Evolutionary conservation across 257 asterid genomes (phyloP), one percentile per base, ranked within the genome.

Genomic region (Solanum habrochaites): DNA sequence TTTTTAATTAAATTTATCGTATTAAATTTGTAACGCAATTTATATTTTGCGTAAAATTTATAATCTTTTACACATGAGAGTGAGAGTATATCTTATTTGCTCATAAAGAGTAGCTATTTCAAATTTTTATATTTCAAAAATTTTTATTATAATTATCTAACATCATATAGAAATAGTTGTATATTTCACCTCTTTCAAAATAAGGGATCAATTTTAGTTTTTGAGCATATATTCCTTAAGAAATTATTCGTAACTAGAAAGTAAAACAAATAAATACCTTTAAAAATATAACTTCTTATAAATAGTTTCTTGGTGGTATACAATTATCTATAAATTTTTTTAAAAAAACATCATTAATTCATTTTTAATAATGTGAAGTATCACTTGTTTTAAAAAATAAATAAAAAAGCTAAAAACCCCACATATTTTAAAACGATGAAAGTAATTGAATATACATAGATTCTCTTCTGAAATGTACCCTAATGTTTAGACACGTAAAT

Each of bases 401-500:
- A 5, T 47, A 14, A 49, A 23, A 23, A 62, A 13, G 14, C 29
- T n/a, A 5, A 62, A n/a, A n/a, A 11, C 0, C 3, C 14, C 2
- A n/a, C 13, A 10, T 62, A 64, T n/a, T 64, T 62, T n/a, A 2
- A 64, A 64, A 64, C 29, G 32, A 25, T 64, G 71, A n/a, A 11
- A 64, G 16, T 64, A 58, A 21, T 58, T 21, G 67, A 58, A n/a
- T 56, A 56, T 56, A 25, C 27, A 27, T 15, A 80, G 69, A 80
- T 49, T 47, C 67, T 29, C 13, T 29, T 80, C 29, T 47, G 67
- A 80, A 80, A 80, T 80, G 37, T 80, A 45, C 27, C 56, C 82
- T 2, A 74, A 40, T 5, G 32, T 74, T 73, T 73, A 9, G 82
- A 43, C 64, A 43, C 25, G 40, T 25, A 35, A 4, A 0, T 35